A percentile compares a stretch with the other conserved stretches of the same genome.
Conservation (phyloP, 2,329 filamentous ascomycete genomes). For the Colletotrichum lupini region DNA sequence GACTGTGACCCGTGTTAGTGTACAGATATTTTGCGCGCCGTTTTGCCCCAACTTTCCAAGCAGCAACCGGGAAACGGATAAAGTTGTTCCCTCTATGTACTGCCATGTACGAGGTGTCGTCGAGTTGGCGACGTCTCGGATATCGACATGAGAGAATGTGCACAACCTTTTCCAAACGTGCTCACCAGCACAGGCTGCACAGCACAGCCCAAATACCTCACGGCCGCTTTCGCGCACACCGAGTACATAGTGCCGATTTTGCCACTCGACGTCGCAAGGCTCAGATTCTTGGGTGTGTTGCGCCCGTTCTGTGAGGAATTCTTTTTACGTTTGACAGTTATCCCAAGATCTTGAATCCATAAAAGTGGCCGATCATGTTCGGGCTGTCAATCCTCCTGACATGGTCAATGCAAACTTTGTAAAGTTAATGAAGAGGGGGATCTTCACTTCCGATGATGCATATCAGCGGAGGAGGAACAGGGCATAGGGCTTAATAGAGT, state of each 20-base stretch:
- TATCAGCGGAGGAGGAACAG: background rate
- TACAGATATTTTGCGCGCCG: background rate
- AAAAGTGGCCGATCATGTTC: background rate
- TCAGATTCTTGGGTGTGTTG: background rate
- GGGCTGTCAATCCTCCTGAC: background rate
- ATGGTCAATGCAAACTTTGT: background rate
- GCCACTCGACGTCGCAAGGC: background rate
- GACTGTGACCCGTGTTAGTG: no score
- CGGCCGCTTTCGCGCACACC: conserved; percentile 1
- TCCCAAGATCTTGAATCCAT: background rate
- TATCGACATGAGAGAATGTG: conserved; percentile 5
- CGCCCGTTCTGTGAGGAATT: background rate
- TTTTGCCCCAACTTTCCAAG: background rate
- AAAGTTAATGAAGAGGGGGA: background rate
- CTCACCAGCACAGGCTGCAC: background rate
- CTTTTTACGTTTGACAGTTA: background rate
- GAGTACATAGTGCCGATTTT: background rate
- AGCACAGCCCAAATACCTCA: background rate
- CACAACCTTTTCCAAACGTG: conserved; percentile 3
- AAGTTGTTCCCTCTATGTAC: background rate
- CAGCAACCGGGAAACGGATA: conserved; percentile 1
- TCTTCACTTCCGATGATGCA: background rate
- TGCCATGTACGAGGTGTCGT: background rate
- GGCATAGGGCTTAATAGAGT: background rate
- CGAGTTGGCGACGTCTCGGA: conserved; percentile 18